Evolutionary conservation across 1,284 basidiomycete genomes (phyloP).

Genomic region (Taiwanofungus camphoratus): DNA sequence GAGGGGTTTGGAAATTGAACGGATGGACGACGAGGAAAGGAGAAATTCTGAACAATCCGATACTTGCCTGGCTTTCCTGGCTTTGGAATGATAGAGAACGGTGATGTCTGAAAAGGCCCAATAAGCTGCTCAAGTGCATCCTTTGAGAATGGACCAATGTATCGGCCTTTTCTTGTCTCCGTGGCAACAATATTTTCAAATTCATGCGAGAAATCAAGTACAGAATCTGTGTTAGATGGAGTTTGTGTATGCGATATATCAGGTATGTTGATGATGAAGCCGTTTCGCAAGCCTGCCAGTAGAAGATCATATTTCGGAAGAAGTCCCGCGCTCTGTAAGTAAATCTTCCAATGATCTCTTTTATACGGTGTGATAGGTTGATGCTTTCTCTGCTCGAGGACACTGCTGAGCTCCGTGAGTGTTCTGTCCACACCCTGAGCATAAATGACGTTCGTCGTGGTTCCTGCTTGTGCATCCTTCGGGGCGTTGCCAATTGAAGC

Average conservation of each 20-base stretch:
- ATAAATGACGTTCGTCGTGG: constrained; percentile 17
- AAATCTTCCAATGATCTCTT: constrained; percentile 20
- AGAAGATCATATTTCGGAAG: constrained; percentile 13
- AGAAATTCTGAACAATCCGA: constrained; percentile 18
- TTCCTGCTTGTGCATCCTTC: constrained; percentile 10
- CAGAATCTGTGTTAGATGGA: constrained; percentile 22
- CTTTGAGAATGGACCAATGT: constrained; percentile 27
- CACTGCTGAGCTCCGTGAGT: constrained; percentile 21
- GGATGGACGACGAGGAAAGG: constrained; percentile 9
- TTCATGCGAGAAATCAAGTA: constrained; percentile 4
- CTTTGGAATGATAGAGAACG: constrained; percentile 9
- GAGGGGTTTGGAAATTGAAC: not conserved
- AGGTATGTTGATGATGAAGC: constrained; percentile 5
- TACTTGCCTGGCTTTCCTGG: constrained; percentile 1
- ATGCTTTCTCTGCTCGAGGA: constrained; percentile 18
- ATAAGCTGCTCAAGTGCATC: constrained; percentile 1
- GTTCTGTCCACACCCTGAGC: constrained; percentile 22
- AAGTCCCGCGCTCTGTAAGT: constrained; percentile 17
- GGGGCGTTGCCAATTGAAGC: constrained; percentile 18
- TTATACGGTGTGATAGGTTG: constrained; percentile 16
- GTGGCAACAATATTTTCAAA: constrained; percentile 13
- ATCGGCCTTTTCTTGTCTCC: constrained; percentile 22
- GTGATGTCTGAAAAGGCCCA: constrained; percentile 7
- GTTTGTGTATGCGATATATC: constrained; percentile 15
- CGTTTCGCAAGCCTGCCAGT: not conserved